These are phyloP conservation scores for Grigorovia humatica DNA, from an alignment of 805 yeast genomes.

Conservation along the genomic window DNA sequence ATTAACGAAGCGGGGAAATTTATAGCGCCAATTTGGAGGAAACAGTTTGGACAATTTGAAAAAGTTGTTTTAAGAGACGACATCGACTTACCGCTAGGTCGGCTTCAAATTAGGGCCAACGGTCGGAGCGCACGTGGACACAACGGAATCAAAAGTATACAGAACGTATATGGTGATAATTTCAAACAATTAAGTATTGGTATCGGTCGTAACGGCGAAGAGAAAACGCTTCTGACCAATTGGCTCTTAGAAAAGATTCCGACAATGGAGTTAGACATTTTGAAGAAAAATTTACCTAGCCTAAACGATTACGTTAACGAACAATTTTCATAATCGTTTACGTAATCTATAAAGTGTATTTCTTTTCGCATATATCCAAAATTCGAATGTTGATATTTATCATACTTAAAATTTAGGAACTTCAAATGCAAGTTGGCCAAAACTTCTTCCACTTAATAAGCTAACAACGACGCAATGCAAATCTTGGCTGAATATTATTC, in stretches of 20 bases:
- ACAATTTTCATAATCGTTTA: too few species aligned
- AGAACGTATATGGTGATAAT: not conserved
- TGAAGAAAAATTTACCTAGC: too few species aligned
- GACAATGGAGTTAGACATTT: too few species aligned
- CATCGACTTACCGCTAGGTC: not conserved
- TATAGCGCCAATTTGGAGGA: not conserved
- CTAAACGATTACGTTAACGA: not conserved
- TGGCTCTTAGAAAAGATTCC: not conserved
- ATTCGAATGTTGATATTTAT: too few species aligned
- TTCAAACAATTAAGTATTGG: not conserved
- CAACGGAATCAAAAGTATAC: not conserved
- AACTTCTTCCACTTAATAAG: too few species aligned
- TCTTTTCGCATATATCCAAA: too few species aligned
- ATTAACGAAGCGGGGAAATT: constrained; percentile 1
- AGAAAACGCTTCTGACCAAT: not conserved
- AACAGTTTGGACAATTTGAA: not conserved
- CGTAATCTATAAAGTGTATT: too few species aligned
- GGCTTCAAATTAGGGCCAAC: not conserved
- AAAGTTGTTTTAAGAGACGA: not conserved
- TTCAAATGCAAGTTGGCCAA: too few species aligned
- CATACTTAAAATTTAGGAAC: too few species aligned
- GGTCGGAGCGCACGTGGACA: not conserved
- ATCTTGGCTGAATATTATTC: not conserved
- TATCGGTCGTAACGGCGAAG: not conserved
- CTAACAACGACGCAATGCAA: not conserved